These are phyloP conservation scores for Piedraia hortae DNA, from an alignment of 2,329 filamentous ascomycete genomes.

Conservation along the genomic window DNA sequence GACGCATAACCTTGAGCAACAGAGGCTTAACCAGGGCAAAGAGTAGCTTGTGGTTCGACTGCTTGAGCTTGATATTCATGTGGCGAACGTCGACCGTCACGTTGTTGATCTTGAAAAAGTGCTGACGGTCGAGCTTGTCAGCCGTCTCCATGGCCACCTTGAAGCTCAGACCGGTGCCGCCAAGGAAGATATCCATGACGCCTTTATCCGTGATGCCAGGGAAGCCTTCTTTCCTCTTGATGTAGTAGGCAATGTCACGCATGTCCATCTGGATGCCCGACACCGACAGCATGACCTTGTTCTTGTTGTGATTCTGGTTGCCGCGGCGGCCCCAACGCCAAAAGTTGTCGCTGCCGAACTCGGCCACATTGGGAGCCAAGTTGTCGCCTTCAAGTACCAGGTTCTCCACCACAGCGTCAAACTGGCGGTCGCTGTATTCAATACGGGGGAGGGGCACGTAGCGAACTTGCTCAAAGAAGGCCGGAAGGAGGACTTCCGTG, in stretches of 20 bases:
- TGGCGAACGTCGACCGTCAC: constrained; percentile 16
- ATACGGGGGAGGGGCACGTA: constrained; percentile 88
- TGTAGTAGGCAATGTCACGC: constrained; percentile 66
- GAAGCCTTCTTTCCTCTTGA: constrained; percentile 88
- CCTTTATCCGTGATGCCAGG: constrained; percentile 66
- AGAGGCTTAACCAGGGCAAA: constrained; percentile 71
- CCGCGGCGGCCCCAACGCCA: constrained; percentile 86
- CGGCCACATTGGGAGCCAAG: constrained; percentile 73
- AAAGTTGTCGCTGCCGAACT: constrained; percentile 78
- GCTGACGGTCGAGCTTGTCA: constrained; percentile 42
- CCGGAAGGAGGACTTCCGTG: constrained; percentile 61
- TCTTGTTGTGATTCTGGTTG: constrained; percentile 51
- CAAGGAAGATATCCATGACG: constrained; percentile 66
- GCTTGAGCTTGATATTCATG: constrained; percentile 50
- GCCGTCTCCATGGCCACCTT: constrained; percentile 68
- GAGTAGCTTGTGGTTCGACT: constrained; percentile 83
- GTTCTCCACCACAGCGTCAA: constrained; percentile 83
- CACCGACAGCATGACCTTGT: constrained; percentile 62
- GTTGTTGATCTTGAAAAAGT: constrained; percentile 88
- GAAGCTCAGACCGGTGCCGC: constrained; percentile 71
- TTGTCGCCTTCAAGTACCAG: constrained; percentile 90
- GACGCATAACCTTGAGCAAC: constrained; percentile 56
- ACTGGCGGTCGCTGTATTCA: constrained; percentile 59
- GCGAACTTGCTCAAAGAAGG: constrained; percentile 53
- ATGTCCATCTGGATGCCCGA: constrained; percentile 84